These are phyloP conservation scores for Monilinia laxa DNA, from an alignment of 2,329 filamentous ascomycete species.

Conservation along the genomic window DNA sequence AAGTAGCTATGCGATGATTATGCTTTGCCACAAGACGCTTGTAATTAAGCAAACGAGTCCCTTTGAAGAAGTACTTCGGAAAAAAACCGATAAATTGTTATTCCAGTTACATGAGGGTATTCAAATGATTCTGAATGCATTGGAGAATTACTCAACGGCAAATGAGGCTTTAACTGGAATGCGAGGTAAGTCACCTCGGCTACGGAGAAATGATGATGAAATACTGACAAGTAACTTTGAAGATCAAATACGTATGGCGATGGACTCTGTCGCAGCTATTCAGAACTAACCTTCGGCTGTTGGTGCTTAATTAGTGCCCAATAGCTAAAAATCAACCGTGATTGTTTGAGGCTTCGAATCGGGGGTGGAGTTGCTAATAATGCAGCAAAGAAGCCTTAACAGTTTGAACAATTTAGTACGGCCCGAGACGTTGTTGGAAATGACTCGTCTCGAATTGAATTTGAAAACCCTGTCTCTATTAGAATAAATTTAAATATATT, in stretches of 20 bases:
- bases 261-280: constrained; percentile 1
- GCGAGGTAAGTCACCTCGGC: constrained; percentile 30
- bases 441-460: background rate
- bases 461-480: background rate
- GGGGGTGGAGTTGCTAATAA: background rate
- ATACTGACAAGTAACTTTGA: background rate
- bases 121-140: constrained; percentile 29
- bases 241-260: constrained; percentile 16
- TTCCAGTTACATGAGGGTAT: constrained; percentile 31
- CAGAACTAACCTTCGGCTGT: background rate
- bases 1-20: constrained; percentile 40
- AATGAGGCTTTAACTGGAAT: constrained; percentile 36
- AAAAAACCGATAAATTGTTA: constrained; percentile 26
- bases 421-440: background rate
- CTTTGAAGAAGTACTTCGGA: constrained; percentile 2
- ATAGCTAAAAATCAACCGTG: background rate
- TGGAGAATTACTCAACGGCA: constrained; percentile 35
- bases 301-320: background rate
- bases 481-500: background rate
- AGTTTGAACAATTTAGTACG: too few relatives aligned
- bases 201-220: background rate
- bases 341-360: background rate
- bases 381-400: background rate
- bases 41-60: constrained; percentile 25
- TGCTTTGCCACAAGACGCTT: constrained; percentile 36